Evolutionary conservation across 768 basidiomycete species (phyloP).

Genomic region (Tulasnella sp.): DNA sequence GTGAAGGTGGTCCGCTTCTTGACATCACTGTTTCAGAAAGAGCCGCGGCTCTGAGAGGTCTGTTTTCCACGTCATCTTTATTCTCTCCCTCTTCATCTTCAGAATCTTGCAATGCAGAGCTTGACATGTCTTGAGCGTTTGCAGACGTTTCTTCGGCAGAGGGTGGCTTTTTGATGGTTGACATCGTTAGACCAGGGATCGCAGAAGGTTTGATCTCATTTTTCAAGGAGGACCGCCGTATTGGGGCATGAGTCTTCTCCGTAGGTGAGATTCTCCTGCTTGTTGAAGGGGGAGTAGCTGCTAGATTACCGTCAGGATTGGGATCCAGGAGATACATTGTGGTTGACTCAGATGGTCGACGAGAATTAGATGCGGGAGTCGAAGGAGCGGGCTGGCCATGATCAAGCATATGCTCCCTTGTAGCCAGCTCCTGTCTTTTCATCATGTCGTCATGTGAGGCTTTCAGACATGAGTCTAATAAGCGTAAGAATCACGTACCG

Average conservation of each 20-base stretch:
- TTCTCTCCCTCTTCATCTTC: too few species aligned
- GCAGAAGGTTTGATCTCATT: too few species aligned
- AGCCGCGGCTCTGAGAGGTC: too few species aligned
- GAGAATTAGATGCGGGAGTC: conserved; percentile 26
- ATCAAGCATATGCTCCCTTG: conserved; percentile 87
- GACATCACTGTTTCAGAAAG: conserved; percentile 9
- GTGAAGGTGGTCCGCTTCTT: too few species aligned
- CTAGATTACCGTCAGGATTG: neutral
- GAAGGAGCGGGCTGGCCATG: conserved; percentile 42
- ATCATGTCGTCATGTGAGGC: neutral
- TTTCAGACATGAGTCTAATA: neutral
- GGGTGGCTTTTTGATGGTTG: too few species aligned
- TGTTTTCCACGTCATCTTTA: too few species aligned
- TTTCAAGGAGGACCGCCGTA: too few species aligned
- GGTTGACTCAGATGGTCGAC: conserved; percentile 33
- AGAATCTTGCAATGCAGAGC: too few species aligned
- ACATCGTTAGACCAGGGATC: too few species aligned
- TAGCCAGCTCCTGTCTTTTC: conserved; percentile 67
- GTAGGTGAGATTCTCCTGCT: neutral
- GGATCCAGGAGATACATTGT: conserved; percentile 20
- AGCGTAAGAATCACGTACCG: conserved; percentile 33
- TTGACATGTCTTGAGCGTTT: too few species aligned
- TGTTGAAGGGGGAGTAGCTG: neutral
- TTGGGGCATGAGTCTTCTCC: neutral
- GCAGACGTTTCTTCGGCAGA: too few species aligned